phyloP scores from a whole-genome alignment of 768 basidiomycete genomes.

The Lactarius tabidus region DNA sequence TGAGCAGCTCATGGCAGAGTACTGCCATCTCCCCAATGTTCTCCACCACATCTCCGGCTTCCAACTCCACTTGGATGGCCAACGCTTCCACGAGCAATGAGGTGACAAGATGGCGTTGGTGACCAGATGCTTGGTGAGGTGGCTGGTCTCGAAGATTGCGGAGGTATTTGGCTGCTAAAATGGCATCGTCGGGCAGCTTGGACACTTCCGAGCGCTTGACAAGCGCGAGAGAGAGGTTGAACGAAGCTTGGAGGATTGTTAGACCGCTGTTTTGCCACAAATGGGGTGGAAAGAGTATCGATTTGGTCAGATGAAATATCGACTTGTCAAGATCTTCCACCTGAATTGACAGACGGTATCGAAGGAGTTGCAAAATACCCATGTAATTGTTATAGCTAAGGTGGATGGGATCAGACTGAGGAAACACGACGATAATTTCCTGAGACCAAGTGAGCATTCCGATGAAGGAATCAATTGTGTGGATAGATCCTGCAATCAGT shows the following conservation, averaged over 20 bases:
- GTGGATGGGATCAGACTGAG: too few species aligned
- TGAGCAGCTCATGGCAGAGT: neutral
- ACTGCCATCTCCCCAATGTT: neutral
- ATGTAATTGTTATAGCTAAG: too few species aligned
- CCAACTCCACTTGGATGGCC: neutral
- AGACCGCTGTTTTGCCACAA: neutral
- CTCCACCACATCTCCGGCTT: neutral
- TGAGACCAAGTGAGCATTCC: neutral
- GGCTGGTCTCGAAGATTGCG: neutral
- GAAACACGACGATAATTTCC: too few species aligned
- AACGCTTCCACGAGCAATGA: neutral
- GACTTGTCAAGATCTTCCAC: neutral
- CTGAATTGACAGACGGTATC: neutral
- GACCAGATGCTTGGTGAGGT: neutral
- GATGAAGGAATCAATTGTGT: neutral
- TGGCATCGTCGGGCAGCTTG: neutral
- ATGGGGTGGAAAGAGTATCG: neutral
- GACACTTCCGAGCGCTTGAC: neutral
- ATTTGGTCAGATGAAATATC: neutral
- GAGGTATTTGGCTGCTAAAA: neutral
- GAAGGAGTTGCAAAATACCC: neutral
- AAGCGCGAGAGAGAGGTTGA: accelerated
- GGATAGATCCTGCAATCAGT: neutral
- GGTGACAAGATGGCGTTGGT: neutral
- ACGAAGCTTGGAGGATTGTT: neutral